Evolutionary conservation across 352 stramenopile species (phyloP).

Genomic region (Globisporangium ultimum): DNA sequence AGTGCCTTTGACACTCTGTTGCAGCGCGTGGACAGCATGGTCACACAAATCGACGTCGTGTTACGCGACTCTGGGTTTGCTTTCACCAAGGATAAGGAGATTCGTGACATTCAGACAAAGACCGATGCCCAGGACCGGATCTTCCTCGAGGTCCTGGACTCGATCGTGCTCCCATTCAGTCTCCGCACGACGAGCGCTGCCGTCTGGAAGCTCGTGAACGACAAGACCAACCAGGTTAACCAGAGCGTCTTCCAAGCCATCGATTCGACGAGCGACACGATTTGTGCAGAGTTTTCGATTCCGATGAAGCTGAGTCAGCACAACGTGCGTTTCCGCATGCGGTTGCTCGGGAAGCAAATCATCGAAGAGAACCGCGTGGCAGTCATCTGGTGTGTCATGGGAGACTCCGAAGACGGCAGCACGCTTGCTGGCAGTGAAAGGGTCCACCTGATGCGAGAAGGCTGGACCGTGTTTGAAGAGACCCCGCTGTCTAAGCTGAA

Average conservation of each 20-base stretch:
- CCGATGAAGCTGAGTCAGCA: not conserved
- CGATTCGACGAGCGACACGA: not conserved
- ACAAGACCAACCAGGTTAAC: not conserved
- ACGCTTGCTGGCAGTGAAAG: not conserved
- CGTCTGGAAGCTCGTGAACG: conserved; percentile 4
- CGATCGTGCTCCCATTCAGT: conserved; percentile 4
- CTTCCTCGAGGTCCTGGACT: conserved; percentile 3
- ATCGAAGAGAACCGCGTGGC: conserved; percentile 3
- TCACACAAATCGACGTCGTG: not conserved
- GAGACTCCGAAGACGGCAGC: not conserved
- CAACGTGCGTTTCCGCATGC: not conserved
- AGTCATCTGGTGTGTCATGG: not conserved
- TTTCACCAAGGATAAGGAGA: not conserved
- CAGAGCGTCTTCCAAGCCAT: not conserved
- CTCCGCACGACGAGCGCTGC: not conserved
- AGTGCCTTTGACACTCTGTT: no score
- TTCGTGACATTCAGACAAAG: not conserved
- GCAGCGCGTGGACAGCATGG: no score
- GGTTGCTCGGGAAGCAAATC: not conserved
- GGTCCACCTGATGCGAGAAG: not conserved
- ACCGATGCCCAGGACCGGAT: not conserved
- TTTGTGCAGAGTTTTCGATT: conserved; percentile 1
- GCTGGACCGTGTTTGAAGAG: conserved; percentile 9
- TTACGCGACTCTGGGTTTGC: not conserved
- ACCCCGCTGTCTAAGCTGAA: not conserved